Percentiles rank a stretch among this genome's conserved stretches.
Evolutionary conservation across 306 rosid species (phyloP).

Genomic region (Chamaecrista fasciculata): DNA sequence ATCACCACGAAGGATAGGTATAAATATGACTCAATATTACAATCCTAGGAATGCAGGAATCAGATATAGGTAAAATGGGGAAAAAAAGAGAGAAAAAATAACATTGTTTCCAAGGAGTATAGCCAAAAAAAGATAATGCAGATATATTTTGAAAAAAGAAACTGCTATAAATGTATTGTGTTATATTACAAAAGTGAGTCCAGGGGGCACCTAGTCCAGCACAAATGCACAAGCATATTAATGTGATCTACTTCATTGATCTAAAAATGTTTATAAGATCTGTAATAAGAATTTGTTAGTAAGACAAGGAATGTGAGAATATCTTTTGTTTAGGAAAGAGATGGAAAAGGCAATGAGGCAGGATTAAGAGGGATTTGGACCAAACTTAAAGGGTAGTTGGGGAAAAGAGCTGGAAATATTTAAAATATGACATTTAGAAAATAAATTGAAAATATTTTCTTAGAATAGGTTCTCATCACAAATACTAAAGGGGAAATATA

Average conservation of each 20-base stretch:
- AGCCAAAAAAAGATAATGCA: background rate
- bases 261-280: too few species aligned
- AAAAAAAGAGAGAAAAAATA: too few species aligned
- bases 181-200: background rate
- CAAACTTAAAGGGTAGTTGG: conserved; percentile 10
- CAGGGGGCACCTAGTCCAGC: background rate
- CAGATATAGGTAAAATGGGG: too few species aligned
- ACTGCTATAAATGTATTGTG: background rate
- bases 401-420: background rate
- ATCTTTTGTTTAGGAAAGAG: background rate
- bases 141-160: too few species aligned
- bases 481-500: conserved; percentile 22
- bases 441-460: background rate
- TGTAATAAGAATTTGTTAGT: too few species aligned
- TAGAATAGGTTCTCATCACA: conserved; percentile 24
- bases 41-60: background rate
- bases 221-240: background rate
- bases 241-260: background rate
- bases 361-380: conserved; percentile 11
- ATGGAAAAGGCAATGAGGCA: background rate
- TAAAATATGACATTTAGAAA: background rate
- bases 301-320: conserved; percentile 6
- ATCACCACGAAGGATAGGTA: background rate
- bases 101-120: background rate
- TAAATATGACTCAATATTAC: background rate